phyloP scores from a whole-genome alignment of 1,139 yeast species.

The Sugiyamaella castrensis region DNA sequence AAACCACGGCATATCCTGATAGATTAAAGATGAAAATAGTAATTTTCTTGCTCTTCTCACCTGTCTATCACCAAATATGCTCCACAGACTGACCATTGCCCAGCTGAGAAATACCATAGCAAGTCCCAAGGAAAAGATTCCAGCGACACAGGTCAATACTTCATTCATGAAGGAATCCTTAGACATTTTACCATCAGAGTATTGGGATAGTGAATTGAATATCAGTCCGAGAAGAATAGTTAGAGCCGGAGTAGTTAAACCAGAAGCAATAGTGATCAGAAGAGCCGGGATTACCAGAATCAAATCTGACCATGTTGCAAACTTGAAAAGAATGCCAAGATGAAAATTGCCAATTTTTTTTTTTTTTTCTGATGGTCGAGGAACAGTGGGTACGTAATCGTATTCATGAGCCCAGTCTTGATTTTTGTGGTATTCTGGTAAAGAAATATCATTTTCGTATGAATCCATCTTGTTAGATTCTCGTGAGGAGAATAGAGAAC shows the following conservation, averaged over 20 bases:
- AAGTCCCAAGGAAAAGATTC: slow-evolving; percentile 57
- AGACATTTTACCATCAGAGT: slow-evolving; percentile 33
- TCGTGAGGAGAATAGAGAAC: too few relatives aligned
- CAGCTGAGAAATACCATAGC: slow-evolving; percentile 52
- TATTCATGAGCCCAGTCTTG: too few relatives aligned
- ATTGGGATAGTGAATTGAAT: slow-evolving; percentile 50
- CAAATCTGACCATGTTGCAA: slow-evolving; percentile 5
- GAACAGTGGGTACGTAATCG: too few relatives aligned
- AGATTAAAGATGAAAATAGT: slow-evolving; percentile 38
- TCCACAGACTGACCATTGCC: slow-evolving; percentile 60
- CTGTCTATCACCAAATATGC: slow-evolving; percentile 69
- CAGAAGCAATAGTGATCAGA: slow-evolving; percentile 10
- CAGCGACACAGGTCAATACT: slow-evolving; percentile 49
- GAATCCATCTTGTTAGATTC: too few relatives aligned
- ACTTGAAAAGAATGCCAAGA: slow-evolving; percentile 7
- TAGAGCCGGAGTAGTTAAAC: slow-evolving; percentile 53
- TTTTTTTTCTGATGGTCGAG: too few relatives aligned
- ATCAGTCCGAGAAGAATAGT: slow-evolving; percentile 66
- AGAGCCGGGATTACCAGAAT: slow-evolving; percentile 11
- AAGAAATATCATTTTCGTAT: too few relatives aligned
- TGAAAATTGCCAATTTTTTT: neutral
- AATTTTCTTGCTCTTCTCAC: slow-evolving; percentile 53
- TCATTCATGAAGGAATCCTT: slow-evolving; percentile 43
- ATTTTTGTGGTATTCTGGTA: too few relatives aligned
- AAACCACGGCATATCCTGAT: slow-evolving; percentile 43